phyloP scores from a whole-genome alignment of 2,329 filamentous ascomycete genomes.

The Trichothecium sympodiale region DNA sequence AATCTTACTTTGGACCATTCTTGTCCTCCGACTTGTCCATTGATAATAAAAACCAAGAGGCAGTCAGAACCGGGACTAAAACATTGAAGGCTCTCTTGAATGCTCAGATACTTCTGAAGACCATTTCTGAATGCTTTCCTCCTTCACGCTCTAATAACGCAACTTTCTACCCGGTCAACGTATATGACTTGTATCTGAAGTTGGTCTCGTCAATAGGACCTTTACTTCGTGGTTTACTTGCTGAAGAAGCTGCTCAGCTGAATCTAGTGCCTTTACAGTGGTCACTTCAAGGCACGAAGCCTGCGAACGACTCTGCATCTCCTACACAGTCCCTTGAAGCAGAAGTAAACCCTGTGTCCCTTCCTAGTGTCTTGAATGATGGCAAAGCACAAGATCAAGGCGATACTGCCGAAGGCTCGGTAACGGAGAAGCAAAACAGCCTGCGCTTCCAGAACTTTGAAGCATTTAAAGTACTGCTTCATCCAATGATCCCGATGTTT shows the following conservation, averaged over 20 bases:
- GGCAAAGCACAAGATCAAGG: not conserved
- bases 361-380: conserved; percentile 23
- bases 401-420: conserved; percentile 13
- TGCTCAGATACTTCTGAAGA: conserved; percentile 64
- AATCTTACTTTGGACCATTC: conserved; percentile 57
- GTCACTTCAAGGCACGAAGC: conserved; percentile 24
- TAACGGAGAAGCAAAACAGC: conserved; percentile 30
- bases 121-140: conserved; percentile 64
- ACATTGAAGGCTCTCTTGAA: conserved; percentile 70
- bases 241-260: conserved; percentile 70
- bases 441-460: conserved; percentile 61
- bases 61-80: conserved; percentile 54
- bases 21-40: conserved; percentile 34
- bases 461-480: conserved; percentile 64
- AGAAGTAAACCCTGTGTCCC: conserved; percentile 2
- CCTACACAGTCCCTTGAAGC: not conserved
- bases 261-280: conserved; percentile 62
- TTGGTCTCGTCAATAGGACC: conserved; percentile 66
- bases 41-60: conserved; percentile 19
- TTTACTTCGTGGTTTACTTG: conserved; percentile 69
- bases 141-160: conserved; percentile 50
- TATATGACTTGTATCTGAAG: conserved; percentile 72
- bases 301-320: not conserved
- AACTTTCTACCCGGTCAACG: conserved; percentile 65
- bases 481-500: conserved; percentile 68